Conservation (phyloP, 2,329 filamentous ascomycete genomes). For the Ceratocystis variospora region DNA sequence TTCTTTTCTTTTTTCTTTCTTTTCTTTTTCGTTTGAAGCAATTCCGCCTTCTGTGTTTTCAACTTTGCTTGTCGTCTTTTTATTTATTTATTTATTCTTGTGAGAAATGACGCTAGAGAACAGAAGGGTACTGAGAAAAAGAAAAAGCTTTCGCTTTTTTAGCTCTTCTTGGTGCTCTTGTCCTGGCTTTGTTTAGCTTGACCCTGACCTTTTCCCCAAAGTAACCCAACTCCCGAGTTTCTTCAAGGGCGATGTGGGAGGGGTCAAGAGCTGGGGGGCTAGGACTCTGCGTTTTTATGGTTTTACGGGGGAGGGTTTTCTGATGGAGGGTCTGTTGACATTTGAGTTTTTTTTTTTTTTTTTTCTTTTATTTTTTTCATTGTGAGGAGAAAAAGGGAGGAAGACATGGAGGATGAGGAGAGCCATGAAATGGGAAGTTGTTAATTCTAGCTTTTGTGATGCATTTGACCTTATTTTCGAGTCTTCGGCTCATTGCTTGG, state of each 20-base stretch:
- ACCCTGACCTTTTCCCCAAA: background rate
- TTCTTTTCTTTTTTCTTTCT: conserved; percentile 13
- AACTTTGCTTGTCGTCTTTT: conserved; percentile 5
- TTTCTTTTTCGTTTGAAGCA: background rate
- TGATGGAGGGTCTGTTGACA: background rate
- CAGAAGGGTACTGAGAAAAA: background rate
- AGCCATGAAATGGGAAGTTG: background rate
- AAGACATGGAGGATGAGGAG: background rate
- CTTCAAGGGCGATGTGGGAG: conserved; percentile 2
- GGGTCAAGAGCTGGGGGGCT: background rate
- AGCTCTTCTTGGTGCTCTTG: background rate
- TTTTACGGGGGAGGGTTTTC: conserved; percentile 5
- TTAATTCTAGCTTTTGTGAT: background rate
- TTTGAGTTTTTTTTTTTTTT: background rate
- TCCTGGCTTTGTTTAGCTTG: background rate
- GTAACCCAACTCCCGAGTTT: conserved; percentile 4
- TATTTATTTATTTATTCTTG: conserved; percentile 8
- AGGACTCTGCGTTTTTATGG: conserved; percentile 5
- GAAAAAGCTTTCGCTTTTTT: conserved; percentile 8
- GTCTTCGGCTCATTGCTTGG: background rate
- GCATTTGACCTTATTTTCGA: background rate
- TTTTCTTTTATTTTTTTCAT: background rate
- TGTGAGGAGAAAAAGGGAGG: background rate
- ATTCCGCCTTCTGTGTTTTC: background rate
- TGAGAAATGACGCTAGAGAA: background rate